Conservation (phyloP, 2,329 filamentous ascomycete genomes). For the Coniochaeta sp. region DNA sequence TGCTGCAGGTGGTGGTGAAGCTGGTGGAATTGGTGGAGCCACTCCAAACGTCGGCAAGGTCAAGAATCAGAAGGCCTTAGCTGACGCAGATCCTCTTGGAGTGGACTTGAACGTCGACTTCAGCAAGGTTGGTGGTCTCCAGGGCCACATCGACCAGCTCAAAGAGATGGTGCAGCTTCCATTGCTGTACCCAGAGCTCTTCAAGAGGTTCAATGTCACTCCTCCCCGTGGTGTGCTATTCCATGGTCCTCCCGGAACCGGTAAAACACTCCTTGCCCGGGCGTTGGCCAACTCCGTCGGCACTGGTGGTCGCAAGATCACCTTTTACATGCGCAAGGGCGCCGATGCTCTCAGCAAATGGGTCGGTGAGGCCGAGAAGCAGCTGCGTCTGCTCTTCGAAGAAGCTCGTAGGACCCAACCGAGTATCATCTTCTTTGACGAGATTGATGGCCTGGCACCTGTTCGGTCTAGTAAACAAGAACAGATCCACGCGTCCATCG, state of each 20-base stretch:
- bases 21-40: constrained; percentile 27
- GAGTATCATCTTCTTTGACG: constrained; percentile 99
- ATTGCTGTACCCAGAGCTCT: constrained; percentile 89
- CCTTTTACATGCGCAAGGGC: constrained; percentile 99
- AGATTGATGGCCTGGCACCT: constrained; percentile 93
- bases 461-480: constrained; percentile 97
- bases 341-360: constrained; percentile 97
- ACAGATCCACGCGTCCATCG: constrained; percentile 96
- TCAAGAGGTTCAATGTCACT: constrained; percentile 83
- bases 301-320: constrained; percentile 85
- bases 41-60: constrained; percentile 85
- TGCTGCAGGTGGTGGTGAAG: constrained; percentile 7
- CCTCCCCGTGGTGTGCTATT: constrained; percentile 93
- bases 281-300: constrained; percentile 88
- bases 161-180: constrained; percentile 99
- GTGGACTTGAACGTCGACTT: constrained; percentile 92
- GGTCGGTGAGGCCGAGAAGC: constrained; percentile 96
- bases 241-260: constrained; percentile 93
- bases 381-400: constrained; percentile 87
- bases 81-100: constrained; percentile 89
- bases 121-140: constrained; percentile 84
- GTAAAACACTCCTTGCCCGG: constrained; percentile 93
- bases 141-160: constrained; percentile 90
- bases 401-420: constrained; percentile 93
- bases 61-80: constrained; percentile 85